These are phyloP conservation scores for Spiraea crenata DNA, from an alignment of 331 rosid species.

Conservation along the genomic window DNA sequence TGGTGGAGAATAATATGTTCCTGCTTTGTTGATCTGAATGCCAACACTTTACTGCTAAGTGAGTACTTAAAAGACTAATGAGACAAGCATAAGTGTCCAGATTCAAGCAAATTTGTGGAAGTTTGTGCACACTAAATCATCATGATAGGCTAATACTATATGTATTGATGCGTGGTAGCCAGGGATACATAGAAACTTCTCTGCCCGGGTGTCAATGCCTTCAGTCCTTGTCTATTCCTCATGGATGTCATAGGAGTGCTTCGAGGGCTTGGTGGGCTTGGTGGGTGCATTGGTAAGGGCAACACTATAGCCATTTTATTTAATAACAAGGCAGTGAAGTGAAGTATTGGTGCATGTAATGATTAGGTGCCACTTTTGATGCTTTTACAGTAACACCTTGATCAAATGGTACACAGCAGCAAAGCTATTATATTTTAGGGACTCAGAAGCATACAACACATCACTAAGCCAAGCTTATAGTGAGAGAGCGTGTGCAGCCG, in stretches of 20 bases:
- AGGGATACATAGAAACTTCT: too few relatives aligned
- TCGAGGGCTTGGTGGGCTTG: too few relatives aligned
- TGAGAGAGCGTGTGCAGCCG: too few relatives aligned
- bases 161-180: too few relatives aligned
- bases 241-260: too few relatives aligned
- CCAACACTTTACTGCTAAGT: constrained; percentile 6
- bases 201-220: too few relatives aligned
- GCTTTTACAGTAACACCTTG: not conserved
- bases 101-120: constrained; percentile 6
- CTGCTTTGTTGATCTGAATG: constrained; percentile 6
- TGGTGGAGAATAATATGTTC: not conserved
- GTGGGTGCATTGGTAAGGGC: not conserved
- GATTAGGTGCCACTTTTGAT: not conserved
- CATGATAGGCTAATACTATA: not conserved
- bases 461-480: too few relatives aligned
- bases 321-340: not conserved
- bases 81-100: not conserved
- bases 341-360: not conserved
- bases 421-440: too few relatives aligned
- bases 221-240: too few relatives aligned
- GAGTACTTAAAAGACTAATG: not conserved
- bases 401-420: too few relatives aligned
- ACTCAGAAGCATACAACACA: too few relatives aligned
- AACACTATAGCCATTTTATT: not conserved
- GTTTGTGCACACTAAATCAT: not conserved